phyloP scores from a whole-genome alignment of 2,329 filamentous ascomycete genomes.

The Tetracladium maxilliforme region DNA sequence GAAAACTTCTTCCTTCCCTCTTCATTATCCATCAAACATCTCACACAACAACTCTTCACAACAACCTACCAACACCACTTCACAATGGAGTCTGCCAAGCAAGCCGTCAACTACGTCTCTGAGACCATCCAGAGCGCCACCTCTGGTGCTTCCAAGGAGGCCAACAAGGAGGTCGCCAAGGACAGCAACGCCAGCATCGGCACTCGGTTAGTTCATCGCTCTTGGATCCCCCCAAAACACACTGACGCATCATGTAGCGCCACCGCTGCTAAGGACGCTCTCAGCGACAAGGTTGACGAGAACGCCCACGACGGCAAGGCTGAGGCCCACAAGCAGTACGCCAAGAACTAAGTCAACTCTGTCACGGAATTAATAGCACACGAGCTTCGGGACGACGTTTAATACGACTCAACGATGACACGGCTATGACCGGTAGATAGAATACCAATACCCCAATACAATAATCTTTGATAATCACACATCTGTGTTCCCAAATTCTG shows the following conservation, averaged over 20 bases:
- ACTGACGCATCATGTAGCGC: too few relatives aligned
- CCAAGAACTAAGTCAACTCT: too few relatives aligned
- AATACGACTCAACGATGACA: too few relatives aligned
- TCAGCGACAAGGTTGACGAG: slow-evolving; percentile 36
- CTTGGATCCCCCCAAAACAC: too few relatives aligned
- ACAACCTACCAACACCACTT: slow-evolving; percentile 7
- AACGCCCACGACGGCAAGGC: slow-evolving; percentile 30
- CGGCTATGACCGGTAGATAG: too few relatives aligned
- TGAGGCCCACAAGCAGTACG: slow-evolving; percentile 27
- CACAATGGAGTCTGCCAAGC: slow-evolving; percentile 38
- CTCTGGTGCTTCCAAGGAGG: slow-evolving; percentile 46
- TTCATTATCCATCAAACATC: too few relatives aligned
- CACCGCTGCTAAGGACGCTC: slow-evolving; percentile 33
- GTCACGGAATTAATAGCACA: too few relatives aligned
- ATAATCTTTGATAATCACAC: too few relatives aligned
- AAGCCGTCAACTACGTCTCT: slow-evolving; percentile 54
- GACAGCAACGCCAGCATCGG: slow-evolving; percentile 33
- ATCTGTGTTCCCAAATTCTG: too few relatives aligned
- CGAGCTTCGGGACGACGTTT: too few relatives aligned
- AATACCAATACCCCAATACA: too few relatives aligned
- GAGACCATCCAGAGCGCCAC: slow-evolving; percentile 44
- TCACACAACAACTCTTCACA: neutral
- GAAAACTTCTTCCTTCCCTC: too few relatives aligned
- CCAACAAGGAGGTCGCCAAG: slow-evolving; percentile 57
- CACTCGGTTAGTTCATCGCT: slow-evolving; percentile 42